These are phyloP conservation scores for Penicillium sp. DNA, from an alignment of 2,329 filamentous ascomycete genomes.

Conservation along the genomic window DNA sequence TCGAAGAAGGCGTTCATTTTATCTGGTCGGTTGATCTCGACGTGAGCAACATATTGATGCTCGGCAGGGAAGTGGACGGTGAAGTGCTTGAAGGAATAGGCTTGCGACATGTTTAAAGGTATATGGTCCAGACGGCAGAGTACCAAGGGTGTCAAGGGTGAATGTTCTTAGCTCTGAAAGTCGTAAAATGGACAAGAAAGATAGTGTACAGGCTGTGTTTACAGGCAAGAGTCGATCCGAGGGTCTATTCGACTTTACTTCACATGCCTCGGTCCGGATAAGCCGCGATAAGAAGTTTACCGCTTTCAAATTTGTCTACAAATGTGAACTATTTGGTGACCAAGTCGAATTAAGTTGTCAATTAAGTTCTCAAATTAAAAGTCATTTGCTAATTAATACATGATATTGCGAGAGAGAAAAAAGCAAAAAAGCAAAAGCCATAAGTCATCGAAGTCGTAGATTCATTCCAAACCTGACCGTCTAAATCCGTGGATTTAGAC, in stretches of 20 bases:
- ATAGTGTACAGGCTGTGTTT: background rate
- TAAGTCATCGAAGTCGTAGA: background rate
- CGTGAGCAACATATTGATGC: slow-evolving; percentile 69
- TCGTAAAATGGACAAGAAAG: background rate
- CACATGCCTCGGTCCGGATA: slow-evolving; percentile 12
- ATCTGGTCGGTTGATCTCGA: slow-evolving; percentile 80
- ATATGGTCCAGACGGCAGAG: background rate
- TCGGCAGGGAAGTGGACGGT: slow-evolving; percentile 61
- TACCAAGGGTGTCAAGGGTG: no score
- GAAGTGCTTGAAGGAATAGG: slow-evolving; percentile 53
- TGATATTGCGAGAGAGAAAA: background rate
- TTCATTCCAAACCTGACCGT: background rate
- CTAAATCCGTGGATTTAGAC: background rate
- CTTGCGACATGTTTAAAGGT: slow-evolving; percentile 20
- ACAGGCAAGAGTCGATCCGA: background rate
- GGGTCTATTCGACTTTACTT: background rate
- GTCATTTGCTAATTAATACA: background rate
- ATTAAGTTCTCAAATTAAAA: background rate
- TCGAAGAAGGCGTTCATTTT: slow-evolving; percentile 87
- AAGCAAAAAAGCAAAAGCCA: background rate
- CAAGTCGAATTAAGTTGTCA: no score
- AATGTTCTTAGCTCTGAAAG: background rate
- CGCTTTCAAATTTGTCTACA: background rate
- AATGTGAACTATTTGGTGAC: no score
- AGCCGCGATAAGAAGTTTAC: slow-evolving; percentile 6